phyloP scores from a whole-genome alignment of 2,329 filamentous ascomycete species.

The Arthrinium phaeospermum region DNA sequence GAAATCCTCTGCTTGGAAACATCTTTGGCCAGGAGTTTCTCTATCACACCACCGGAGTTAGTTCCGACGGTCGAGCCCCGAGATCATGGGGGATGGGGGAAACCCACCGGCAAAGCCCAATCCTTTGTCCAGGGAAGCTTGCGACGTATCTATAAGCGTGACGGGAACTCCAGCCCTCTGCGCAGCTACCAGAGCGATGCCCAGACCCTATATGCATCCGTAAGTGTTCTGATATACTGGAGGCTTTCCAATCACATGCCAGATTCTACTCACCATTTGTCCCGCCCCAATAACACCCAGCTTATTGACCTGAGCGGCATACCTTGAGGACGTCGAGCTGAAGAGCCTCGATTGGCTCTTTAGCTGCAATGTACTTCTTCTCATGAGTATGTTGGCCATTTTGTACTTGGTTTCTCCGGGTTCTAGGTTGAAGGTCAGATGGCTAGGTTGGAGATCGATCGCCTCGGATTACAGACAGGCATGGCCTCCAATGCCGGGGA shows the following conservation, averaged over 20 bases:
- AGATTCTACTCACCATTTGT: slow-evolving; percentile 76
- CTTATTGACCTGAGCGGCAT: slow-evolving; percentile 78
- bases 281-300: slow-evolving; percentile 93
- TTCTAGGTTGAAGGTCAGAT: slow-evolving; percentile 4
- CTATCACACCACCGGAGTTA: slow-evolving; percentile 46
- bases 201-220: slow-evolving; percentile 71
- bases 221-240: slow-evolving; percentile 34
- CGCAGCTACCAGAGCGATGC: slow-evolving; percentile 93
- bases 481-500: background rate
- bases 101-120: slow-evolving; percentile 81
- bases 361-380: slow-evolving; percentile 44
- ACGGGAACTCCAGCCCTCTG: slow-evolving; percentile 84
- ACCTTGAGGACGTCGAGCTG: slow-evolving; percentile 47
- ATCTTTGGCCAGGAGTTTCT: slow-evolving; percentile 93
- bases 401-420: slow-evolving; percentile 20
- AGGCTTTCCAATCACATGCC: slow-evolving; percentile 42
- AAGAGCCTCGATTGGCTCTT: slow-evolving; percentile 11
- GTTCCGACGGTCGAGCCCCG: background rate
- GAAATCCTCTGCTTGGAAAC: slow-evolving; percentile 86
- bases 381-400: slow-evolving; percentile 49
- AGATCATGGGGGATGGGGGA: slow-evolving; percentile 19
- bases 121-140: slow-evolving; percentile 86
- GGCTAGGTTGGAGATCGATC: background rate
- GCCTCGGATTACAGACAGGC: background rate
- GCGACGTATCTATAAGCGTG: slow-evolving; percentile 81